Evolutionary conservation across 2,329 filamentous ascomycete species (phyloP).

Genomic region (Calonectria naviculata): DNA sequence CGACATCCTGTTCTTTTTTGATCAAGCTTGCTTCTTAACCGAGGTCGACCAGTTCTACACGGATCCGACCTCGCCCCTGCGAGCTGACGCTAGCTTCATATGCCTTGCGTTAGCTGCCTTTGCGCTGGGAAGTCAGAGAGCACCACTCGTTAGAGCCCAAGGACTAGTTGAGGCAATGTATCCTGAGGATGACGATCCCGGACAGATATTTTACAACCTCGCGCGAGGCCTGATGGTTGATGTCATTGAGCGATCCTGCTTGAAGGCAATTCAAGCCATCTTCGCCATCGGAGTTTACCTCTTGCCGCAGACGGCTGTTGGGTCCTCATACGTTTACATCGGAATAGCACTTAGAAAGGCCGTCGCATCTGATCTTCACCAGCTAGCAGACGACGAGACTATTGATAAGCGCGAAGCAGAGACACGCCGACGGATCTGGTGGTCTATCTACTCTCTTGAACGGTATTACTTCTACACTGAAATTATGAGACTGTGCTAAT

Average conservation of each 20-base stretch:
- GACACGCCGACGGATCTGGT: constrained; percentile 39
- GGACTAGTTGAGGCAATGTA: background rate
- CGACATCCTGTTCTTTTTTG: constrained; percentile 44
- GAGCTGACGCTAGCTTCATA: constrained; percentile 38
- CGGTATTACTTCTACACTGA: constrained; percentile 12
- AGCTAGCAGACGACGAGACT: constrained; percentile 33
- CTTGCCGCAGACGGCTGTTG: constrained; percentile 46
- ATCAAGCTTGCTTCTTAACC: constrained; percentile 35
- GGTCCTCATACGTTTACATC: constrained; percentile 46
- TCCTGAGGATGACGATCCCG: constrained; percentile 36
- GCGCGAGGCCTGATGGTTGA: constrained; percentile 44
- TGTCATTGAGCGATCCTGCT: constrained; percentile 43
- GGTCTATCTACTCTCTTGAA: constrained; percentile 44
- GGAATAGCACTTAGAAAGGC: constrained; percentile 43
- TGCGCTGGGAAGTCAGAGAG: constrained; percentile 49
- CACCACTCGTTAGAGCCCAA: constrained; percentile 40
- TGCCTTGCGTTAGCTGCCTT: constrained; percentile 40
- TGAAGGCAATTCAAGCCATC: constrained; percentile 46
- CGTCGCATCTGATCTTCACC: constrained; percentile 41
- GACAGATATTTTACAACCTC: constrained; percentile 43
- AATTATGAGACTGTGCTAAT: background rate
- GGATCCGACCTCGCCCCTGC: constrained; percentile 23
- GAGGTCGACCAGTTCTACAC: constrained; percentile 42
- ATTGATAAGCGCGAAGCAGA: constrained; percentile 38
- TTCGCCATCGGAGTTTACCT: constrained; percentile 49